These are phyloP conservation scores for Hylodesmum podocarpum DNA, from an alignment of 306 rosid genomes.

Conservation along the genomic window DNA sequence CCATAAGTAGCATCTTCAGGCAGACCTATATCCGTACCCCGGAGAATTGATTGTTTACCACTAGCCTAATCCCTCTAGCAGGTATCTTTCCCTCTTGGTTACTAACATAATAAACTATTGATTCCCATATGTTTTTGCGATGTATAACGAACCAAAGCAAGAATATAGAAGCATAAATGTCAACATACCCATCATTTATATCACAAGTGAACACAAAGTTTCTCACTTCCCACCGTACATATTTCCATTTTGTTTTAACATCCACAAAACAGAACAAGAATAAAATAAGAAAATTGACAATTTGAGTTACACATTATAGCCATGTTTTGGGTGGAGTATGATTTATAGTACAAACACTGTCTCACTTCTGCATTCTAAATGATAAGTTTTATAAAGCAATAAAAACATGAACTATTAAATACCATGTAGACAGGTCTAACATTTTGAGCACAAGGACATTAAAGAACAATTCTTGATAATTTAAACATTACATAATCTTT, in stretches of 20 bases:
- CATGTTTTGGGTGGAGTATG: not conserved
- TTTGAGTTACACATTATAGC: not conserved
- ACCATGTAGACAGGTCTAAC: not conserved
- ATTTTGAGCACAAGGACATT: not conserved
- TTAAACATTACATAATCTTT: not conserved
- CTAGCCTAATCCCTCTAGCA: not conserved
- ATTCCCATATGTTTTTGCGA: not conserved
- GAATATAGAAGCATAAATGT: not conserved
- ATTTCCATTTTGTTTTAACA: not conserved
- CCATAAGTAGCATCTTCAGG: not conserved
- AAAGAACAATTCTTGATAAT: not conserved
- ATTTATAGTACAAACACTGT: not conserved
- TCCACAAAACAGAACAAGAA: not conserved
- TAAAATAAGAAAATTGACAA: not conserved
- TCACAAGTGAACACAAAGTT: not conserved
- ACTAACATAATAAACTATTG: not conserved
- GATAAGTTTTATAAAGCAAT: not conserved
- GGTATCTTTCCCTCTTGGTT: not conserved
- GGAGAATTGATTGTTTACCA: not conserved
- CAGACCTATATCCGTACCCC: not conserved
- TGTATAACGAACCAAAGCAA: not conserved
- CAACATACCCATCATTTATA: conserved; percentile 4
- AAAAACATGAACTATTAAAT: not conserved
- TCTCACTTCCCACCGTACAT: not conserved
- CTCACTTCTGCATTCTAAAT: not conserved